phyloP scores from a whole-genome alignment of 257 asterid genomes.

The Solanum boliviense region DNA sequence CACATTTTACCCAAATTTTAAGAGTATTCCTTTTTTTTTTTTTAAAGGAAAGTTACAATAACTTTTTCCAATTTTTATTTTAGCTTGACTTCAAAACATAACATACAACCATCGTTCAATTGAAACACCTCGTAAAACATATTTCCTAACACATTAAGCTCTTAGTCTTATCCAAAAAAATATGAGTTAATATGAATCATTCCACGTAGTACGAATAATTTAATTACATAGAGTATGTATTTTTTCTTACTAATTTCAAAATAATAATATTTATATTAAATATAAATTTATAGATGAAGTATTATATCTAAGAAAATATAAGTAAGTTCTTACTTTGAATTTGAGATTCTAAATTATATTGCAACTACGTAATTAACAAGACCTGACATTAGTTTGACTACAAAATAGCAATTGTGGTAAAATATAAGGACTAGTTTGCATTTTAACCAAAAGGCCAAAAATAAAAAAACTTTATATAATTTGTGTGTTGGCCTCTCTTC shows the following conservation, averaged over 20 bases:
- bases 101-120: too few relatives aligned
- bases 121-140: too few relatives aligned
- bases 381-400: neutral
- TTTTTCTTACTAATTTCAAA: neutral
- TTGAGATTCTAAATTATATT: neutral
- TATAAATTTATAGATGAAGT: neutral
- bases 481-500: neutral
- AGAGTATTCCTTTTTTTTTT: too few relatives aligned
- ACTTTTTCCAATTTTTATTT: too few relatives aligned
- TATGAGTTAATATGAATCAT: too few relatives aligned
- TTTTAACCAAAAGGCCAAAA: neutral
- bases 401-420: neutral
- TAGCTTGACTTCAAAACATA: too few relatives aligned
- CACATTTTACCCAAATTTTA: too few relatives aligned
- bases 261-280: too few relatives aligned
- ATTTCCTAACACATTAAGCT: too few relatives aligned
- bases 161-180: too few relatives aligned
- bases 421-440: neutral
- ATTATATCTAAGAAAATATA: neutral
- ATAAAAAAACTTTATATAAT: neutral
- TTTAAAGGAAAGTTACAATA: too few relatives aligned
- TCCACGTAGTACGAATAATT: rapidly evolving
- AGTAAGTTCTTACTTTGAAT: neutral
- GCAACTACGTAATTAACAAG: neutral
- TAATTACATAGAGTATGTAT: neutral